Base-by-base conservation (phyloP, 2,329 filamentous ascomycete genomes). In the Colletotrichum aenigma region DNA sequence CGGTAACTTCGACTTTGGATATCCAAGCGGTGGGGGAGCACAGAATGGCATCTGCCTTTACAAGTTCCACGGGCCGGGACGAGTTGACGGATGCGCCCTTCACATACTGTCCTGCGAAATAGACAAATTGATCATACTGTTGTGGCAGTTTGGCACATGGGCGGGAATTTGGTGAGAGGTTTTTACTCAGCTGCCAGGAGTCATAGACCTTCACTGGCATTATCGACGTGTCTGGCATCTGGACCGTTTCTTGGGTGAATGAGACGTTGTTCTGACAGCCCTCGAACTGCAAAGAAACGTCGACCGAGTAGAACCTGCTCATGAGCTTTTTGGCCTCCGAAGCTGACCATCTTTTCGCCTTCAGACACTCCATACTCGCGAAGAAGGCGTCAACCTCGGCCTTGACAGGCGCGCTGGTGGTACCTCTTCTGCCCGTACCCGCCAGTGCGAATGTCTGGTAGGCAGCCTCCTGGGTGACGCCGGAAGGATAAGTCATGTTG, bases 401-500 rank as follows among this genome's bases (percentile, higher is more conserved):
- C 16, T 7, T 70, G 10, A 74, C 15, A 30, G 66, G 71, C n/a
- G 26, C 32, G 9, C 26, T 24, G n/a, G 18, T n/a, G 8, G 66
- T 52, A 7, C 71, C 71, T 7, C 71, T 67, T 7, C 16, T 26
- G 5, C 58, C 60, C 43, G 28, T 52, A 26, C 65, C 32, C 12
- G 36, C 24, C 10, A 48, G n/a, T 32, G 4, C n/a, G 34, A 74
- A 74, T 10, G 71, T 74, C 48, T 74, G 71, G 16, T 74, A 74
- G 6, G 66, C 67, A 10, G 38, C 32, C 7, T 66, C 43, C 9
- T 34, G 30, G n/a, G 58, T 36, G 15, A 70, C 58, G 10, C 71
- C 71, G 7, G 65, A 74, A 8, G 71, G 71, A 18, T 64, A 70
- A 4, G n/a, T 21, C 71, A 74, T 74, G 32, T 74, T 28, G 21